Base-by-base conservation (phyloP, 208 protist species). In the Vickermania ingenoplastis region DNA sequence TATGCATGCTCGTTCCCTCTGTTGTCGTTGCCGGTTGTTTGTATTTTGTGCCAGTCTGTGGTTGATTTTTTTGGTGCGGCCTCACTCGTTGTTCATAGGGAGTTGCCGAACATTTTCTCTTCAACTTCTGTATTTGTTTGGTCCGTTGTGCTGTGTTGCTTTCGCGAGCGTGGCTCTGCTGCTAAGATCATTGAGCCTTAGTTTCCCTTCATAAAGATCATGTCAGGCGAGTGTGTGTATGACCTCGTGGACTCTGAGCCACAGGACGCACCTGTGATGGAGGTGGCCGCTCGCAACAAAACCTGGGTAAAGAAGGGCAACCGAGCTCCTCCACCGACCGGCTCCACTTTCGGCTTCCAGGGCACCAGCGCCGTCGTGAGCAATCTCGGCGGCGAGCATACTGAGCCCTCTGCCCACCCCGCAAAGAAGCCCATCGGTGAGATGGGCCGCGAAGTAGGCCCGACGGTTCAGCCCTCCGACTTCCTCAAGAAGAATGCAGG, bases 221-320 rank as follows among this genome's bases (percentile, higher is more conserved):
- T 95, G 88, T 95, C 88, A 14, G 88, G 88, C 21, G 85, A 95
- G 65, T 87, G 80, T 67, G 77, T 95, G 13, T 92, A 86, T 67
- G 75, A 91, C 53, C 54, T 95, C 48, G 74, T 95, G 50, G 75
- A 75, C 51, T 69, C 52, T 30, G 65, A 52, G 21, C 27, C 65
- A 17, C 25, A 55, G 25, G 61, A 41, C 7, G 54, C 28, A 2
- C 65, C 61, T 14, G 53, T 30, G 23, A 57, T 57, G 4, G 49
- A 54, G 1, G 49, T 48, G 29, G 29, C 26, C 13, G 29, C 36
- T 7, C 36, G 17, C 11, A 45, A 17, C 36, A 67, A 61, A n/a
- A 60, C 54, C 7, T 77, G 65, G 31, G 73, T 75, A 59, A 65
- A 67, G 29, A 73, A 65, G 13, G 69, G 61, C 31, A 67, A 73